Percentiles rank a stretch among this genome's conserved stretches.
phyloP scores from a whole-genome alignment of 2,329 filamentous ascomycete genomes.

The Dothiorella sarmentorum region DNA sequence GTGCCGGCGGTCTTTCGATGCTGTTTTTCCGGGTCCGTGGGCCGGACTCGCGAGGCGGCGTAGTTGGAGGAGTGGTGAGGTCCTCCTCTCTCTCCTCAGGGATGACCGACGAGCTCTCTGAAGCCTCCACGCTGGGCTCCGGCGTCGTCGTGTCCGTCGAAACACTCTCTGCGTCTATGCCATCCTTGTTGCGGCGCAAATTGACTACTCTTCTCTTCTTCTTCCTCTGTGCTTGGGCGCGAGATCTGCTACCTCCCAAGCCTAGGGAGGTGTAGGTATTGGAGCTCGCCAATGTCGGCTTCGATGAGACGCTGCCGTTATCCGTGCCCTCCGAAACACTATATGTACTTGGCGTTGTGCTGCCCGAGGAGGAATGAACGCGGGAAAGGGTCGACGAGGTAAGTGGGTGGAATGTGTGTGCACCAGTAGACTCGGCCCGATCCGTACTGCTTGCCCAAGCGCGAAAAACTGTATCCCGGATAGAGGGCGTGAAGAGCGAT shows the following conservation, averaged over 20 bases:
- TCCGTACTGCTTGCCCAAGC: constrained; percentile 84
- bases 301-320: constrained; percentile 50
- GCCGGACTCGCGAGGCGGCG: constrained; percentile 23
- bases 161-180: constrained; percentile 44
- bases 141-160: constrained; percentile 52
- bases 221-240: constrained; percentile 64
- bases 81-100: constrained; percentile 32
- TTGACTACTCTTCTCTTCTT: constrained; percentile 84
- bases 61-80: constrained; percentile 32
- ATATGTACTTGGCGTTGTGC: constrained; percentile 19
- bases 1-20: background rate
- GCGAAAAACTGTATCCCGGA: constrained; percentile 83
- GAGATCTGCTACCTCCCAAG: constrained; percentile 58
- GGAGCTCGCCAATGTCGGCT: constrained; percentile 63
- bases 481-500: constrained; percentile 87
- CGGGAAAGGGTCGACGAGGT: constrained; percentile 45
- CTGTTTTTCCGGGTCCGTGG: constrained; percentile 9
- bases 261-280: constrained; percentile 58
- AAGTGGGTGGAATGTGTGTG: constrained; percentile 37
- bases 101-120: constrained; percentile 50
- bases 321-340: constrained; percentile 49
- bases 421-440: constrained; percentile 54
- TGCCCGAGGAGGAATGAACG: constrained; percentile 43
- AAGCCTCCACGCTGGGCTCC: constrained; percentile 53
- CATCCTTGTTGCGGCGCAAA: constrained; percentile 61